Conservation (phyloP, 345 rosid genomes). For the Camelina laxa region DNA sequence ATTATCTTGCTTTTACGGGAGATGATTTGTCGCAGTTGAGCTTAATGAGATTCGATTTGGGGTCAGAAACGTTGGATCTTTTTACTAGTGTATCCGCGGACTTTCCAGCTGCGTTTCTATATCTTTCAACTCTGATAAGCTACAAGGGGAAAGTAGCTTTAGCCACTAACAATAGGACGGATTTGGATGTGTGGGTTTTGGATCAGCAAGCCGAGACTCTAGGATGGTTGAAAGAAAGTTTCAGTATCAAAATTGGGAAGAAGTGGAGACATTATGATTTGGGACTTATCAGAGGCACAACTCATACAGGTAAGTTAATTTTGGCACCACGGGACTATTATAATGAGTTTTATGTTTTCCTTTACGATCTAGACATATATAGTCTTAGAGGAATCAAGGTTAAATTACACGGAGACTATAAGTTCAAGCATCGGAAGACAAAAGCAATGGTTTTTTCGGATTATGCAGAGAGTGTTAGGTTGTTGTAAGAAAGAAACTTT, state of each 20-base stretch:
- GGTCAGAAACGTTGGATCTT: slow-evolving; percentile 25
- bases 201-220: slow-evolving; percentile 13
- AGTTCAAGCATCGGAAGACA: background rate
- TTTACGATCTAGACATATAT: background rate
- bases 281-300: background rate
- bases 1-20: background rate
- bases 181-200: slow-evolving; percentile 13
- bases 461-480: background rate
- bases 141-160: slow-evolving; percentile 24
- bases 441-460: background rate
- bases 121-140: background rate
- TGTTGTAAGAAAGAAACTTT: background rate
- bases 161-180: background rate
- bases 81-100: background rate
- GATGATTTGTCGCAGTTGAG: background rate
- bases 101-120: background rate
- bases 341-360: background rate
- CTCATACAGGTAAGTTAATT: slow-evolving; percentile 12
- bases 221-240: slow-evolving; percentile 1
- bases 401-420: background rate
- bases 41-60: slow-evolving; percentile 18
- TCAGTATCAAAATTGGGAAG: background rate
- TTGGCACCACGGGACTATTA: background rate
- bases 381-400: background rate
- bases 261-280: background rate